Evolutionary conservation across 2,329 filamentous ascomycete species (phyloP).

Genomic region (Sphaerulina populicola): DNA sequence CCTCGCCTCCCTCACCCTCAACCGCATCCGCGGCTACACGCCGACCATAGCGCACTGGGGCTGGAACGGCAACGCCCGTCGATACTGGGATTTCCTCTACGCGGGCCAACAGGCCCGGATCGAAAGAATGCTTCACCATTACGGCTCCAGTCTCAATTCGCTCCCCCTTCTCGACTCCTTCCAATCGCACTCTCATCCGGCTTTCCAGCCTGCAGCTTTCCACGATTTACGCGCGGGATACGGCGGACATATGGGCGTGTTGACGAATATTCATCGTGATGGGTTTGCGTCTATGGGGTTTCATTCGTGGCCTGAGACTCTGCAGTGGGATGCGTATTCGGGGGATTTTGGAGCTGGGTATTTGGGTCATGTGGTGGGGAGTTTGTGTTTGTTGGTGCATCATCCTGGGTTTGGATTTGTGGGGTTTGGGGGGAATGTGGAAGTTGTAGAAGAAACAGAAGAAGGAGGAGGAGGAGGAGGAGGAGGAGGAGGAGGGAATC

Average conservation of each 20-base stretch:
- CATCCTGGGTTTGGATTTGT: neutral
- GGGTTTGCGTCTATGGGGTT: conserved; percentile 51
- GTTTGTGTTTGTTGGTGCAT: neutral
- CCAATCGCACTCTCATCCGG: too few species aligned
- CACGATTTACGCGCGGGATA: conserved; percentile 50
- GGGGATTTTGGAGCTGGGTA: conserved; percentile 46
- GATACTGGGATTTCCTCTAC: conserved; percentile 54
- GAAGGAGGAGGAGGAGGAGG: too few species aligned
- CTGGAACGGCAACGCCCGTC: conserved; percentile 53
- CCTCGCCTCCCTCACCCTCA: conserved; percentile 48
- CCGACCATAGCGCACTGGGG: conserved; percentile 54
- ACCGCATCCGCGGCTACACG: conserved; percentile 49
- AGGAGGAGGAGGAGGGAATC: too few species aligned
- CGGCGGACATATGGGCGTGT: conserved; percentile 46
- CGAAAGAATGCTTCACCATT: conserved; percentile 52
- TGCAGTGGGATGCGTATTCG: conserved; percentile 50
- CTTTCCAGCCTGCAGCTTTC: conserved; percentile 23
- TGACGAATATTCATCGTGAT: conserved; percentile 49
- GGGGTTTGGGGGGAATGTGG: neutral
- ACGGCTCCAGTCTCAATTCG: conserved; percentile 52
- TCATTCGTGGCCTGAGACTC: conserved; percentile 49
- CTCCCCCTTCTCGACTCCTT: conserved; percentile 49
- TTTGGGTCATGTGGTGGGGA: neutral
- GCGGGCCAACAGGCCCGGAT: conserved; percentile 37
- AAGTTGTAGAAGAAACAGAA: conserved; percentile 20